Conservation (phyloP, 1,139 yeast genomes). For the Magnusiomyces sp. region DNA sequence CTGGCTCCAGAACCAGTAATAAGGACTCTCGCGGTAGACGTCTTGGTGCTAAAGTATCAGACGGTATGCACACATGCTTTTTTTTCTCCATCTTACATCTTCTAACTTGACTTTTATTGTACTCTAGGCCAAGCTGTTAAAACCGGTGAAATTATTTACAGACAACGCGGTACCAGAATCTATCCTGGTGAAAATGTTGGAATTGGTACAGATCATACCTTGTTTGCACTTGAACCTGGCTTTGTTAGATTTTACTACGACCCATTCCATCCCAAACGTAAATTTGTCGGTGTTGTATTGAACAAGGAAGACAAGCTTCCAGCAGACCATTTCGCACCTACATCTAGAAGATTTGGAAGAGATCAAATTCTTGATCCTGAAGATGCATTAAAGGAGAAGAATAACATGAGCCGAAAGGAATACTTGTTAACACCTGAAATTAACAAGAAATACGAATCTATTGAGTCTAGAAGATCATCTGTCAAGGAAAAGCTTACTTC, state of each 20-base stretch:
- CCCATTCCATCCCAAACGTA: constrained; percentile 95
- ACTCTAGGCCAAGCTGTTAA: constrained; percentile 37
- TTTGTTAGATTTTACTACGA: constrained; percentile 83
- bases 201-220: constrained; percentile 90
- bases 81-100: no score
- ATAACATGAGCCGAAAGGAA: constrained; percentile 55
- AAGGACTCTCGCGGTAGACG: constrained; percentile 95
- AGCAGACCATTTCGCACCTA: constrained; percentile 81
- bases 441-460: constrained; percentile 25
- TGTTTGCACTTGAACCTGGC: constrained; percentile 88
- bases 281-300: constrained; percentile 82
- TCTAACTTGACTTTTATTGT: no score
- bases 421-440: constrained; percentile 47
- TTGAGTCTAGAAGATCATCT: constrained; percentile 35
- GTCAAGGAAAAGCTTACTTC: constrained; percentile 30
- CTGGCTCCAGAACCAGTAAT: constrained; percentile 88
- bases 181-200: constrained; percentile 87
- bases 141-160: constrained; percentile 83
- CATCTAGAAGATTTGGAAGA: constrained; percentile 78
- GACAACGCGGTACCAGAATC: constrained; percentile 95
- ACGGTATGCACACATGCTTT: constrained; percentile 34
- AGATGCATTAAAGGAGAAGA: constrained; percentile 50
- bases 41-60: constrained; percentile 82
- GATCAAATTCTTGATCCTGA: constrained; percentile 43
- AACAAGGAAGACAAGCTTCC: constrained; percentile 60